Evolutionary conservation across 1,139 yeast genomes (phyloP).

Genomic region (Saccharomyces hybrid): DNA sequence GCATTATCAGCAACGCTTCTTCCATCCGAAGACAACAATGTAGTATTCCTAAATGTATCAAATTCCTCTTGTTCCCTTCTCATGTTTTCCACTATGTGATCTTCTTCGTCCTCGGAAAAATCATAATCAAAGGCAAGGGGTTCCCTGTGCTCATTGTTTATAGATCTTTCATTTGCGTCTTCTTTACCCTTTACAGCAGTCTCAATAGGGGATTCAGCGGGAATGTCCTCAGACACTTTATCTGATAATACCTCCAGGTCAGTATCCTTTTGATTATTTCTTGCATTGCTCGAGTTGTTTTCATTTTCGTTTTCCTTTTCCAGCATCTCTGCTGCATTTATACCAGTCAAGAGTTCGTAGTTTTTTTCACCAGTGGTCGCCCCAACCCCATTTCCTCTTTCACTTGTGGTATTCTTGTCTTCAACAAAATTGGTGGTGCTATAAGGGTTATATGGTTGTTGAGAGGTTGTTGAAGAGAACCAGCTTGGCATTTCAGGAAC

Average conservation of each 20-base stretch:
- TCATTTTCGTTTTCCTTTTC: constrained; percentile 1
- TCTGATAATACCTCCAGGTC: constrained; percentile 8
- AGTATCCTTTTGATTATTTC: constrained; percentile 9
- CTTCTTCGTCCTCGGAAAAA: constrained; percentile 73
- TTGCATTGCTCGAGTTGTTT: background rate
- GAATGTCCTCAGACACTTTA: constrained; percentile 1
- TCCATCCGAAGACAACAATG: constrained; percentile 18
- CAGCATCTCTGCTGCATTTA: background rate
- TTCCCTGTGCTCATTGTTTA: constrained; percentile 3
- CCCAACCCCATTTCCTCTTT: background rate
- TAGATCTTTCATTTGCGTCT: background rate
- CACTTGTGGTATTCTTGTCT: constrained; percentile 11
- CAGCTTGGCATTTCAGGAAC: constrained; percentile 11
- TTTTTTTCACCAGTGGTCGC: background rate
- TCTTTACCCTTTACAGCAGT: background rate
- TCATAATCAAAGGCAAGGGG: constrained; percentile 45
- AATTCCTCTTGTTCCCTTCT: constrained; percentile 67
- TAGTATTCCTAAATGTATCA: constrained; percentile 48
- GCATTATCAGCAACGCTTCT: constrained; percentile 14
- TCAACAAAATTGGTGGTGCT: constrained; percentile 15
- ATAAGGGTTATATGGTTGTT: constrained; percentile 13
- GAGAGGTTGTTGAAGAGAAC: constrained; percentile 14
- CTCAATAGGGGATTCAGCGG: background rate
- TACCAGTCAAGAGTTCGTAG: background rate
- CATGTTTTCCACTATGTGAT: constrained; percentile 52